Evolutionary conservation across 257 asterid species (phyloP), one percentile per base, ranked within the genome.

Genomic region (Gardenia jasminoides): DNA sequence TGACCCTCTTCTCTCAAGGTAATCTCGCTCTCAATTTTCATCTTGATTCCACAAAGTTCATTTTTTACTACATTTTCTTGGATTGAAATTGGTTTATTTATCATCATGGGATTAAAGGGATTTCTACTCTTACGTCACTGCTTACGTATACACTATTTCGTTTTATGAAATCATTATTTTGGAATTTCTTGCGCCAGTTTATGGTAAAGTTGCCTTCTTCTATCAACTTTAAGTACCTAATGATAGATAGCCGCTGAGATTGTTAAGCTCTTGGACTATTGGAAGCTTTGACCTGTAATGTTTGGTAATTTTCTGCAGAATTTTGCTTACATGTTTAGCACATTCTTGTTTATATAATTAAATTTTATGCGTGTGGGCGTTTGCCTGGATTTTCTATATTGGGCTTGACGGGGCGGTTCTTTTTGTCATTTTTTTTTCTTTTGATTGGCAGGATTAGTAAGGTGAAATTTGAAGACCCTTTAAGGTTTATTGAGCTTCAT

Each of bases 71-170:
- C 1, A 1, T 20, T 54, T 74, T 75, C 2, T 59, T 24, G 58
- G 50, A 75, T 41, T 24, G 3, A 59, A 59, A 66, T 66, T 56
- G 62, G 62, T 56, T 56, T 5, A 4, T 56, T 56, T 22, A 10
- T 56, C 26, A 4, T 56, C 24, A 54, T 54, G 61, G 61, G 3
- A 6, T 56, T 12, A 5, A 48, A 74, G 41, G 68, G 30, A 62
- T 76, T 20, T 33, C 8, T 24, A 46, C 10, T 44, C 82, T 30
- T 59, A 26, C 82, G 77, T 70, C 77, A 46, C 66, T 44, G 77
- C 77, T 59, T 20, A 59, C 70, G 65, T 47, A 16, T 30, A 22
- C 22, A 16, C 33, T 11, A 56, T 26, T 36, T 36, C 0, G 4
- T 39, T 46, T 39, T 22, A 54, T 28, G 7, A 31, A 22, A 12